Conservation (phyloP, 768 basidiomycete species). For the Russula virescens region DNA sequence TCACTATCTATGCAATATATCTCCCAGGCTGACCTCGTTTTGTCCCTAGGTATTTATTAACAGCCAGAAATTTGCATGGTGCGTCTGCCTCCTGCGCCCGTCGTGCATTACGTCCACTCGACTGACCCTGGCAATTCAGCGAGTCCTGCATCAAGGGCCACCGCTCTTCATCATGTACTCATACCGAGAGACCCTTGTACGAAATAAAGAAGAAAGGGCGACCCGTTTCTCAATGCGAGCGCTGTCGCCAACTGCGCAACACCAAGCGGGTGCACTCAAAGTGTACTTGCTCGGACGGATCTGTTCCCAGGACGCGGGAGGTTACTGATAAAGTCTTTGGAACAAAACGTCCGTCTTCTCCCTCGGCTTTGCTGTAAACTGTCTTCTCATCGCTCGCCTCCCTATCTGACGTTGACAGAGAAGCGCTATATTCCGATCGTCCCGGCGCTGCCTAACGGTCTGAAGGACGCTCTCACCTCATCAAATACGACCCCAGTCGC, state of each 20-base stretch:
- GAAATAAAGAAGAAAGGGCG: constrained; percentile 26
- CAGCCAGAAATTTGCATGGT: constrained; percentile 26
- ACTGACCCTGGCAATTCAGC: constrained; percentile 1
- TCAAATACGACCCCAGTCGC: constrained; percentile 2
- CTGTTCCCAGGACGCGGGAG: constrained; percentile 6
- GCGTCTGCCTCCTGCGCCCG: not conserved
- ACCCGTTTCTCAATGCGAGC: constrained; percentile 25
- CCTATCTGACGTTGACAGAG: constrained; percentile 12
- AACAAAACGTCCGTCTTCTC: constrained; percentile 23
- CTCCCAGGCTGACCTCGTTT: not conserved
- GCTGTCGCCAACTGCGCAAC: constrained; percentile 23
- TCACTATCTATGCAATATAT: not conserved
- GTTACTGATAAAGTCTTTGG: constrained; percentile 21
- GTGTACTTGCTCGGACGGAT: constrained; percentile 23
- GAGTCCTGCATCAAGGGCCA: constrained; percentile 26
- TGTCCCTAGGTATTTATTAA: constrained; percentile 22
- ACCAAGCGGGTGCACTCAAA: constrained; percentile 25
- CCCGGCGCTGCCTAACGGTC: constrained; percentile 24
- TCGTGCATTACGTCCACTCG: not conserved
- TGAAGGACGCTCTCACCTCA: constrained; percentile 17
- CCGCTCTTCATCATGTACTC: constrained; percentile 25
- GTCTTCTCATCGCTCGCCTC: not conserved
- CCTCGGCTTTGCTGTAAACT: not conserved
- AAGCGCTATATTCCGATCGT: constrained; percentile 26
- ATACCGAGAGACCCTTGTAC: constrained; percentile 24